These are phyloP conservation scores for Sutorius australiensis DNA, from an alignment of 768 basidiomycete genomes.

Conservation along the genomic window DNA sequence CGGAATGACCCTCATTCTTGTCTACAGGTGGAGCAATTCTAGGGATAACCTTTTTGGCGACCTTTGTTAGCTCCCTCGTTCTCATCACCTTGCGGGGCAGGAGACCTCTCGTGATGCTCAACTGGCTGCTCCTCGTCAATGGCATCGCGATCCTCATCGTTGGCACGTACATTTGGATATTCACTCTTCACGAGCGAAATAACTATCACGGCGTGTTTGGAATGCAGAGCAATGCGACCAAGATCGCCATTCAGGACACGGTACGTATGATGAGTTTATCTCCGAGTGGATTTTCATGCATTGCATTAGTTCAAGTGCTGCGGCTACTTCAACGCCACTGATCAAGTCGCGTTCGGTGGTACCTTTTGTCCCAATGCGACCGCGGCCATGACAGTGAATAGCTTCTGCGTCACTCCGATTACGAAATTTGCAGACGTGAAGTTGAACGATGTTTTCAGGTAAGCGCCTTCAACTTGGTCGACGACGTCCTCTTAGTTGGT, in stretches of 20 bases:
- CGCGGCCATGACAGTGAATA: conserved; percentile 35
- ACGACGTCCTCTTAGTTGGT: not conserved
- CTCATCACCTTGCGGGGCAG: conserved; percentile 71
- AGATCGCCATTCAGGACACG: conserved; percentile 66
- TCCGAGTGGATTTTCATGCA: not conserved
- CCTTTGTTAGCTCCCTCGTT: conserved; percentile 65
- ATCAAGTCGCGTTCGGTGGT: conserved; percentile 57
- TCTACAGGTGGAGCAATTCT: conserved; percentile 62
- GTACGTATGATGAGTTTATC: conserved; percentile 38
- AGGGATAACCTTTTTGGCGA: conserved; percentile 62
- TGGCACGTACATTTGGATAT: conserved; percentile 80
- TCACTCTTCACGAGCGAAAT: conserved; percentile 64
- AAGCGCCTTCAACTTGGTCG: conserved; percentile 17
- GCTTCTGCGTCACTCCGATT: conserved; percentile 70
- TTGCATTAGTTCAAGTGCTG: conserved; percentile 68
- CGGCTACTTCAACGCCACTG: conserved; percentile 74
- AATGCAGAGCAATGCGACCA: conserved; percentile 40
- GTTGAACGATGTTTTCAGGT: conserved; percentile 84
- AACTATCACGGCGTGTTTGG: conserved; percentile 64
- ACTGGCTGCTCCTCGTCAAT: conserved; percentile 69
- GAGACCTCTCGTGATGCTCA: conserved; percentile 68
- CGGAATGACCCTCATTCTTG: not conserved
- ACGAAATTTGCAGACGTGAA: conserved; percentile 66
- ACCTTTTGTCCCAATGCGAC: conserved; percentile 50
- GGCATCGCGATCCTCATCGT: conserved; percentile 56